Evolutionary conservation across 176 grass and related monocot genomes (phyloP).

Genomic region (Microstegium vimineum): DNA sequence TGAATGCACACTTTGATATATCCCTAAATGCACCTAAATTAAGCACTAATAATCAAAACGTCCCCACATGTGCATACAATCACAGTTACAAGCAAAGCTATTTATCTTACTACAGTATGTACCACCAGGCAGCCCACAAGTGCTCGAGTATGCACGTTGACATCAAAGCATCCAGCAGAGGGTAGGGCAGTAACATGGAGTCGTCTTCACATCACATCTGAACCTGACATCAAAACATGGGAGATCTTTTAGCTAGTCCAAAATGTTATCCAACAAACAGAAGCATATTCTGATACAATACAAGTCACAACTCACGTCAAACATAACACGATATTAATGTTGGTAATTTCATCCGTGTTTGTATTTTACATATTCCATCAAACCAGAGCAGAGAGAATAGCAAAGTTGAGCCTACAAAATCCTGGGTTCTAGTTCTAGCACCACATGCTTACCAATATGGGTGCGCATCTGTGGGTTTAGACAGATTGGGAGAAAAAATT

Average conservation of each 20-base stretch:
- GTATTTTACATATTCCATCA: not conserved
- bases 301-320: not conserved
- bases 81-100: not conserved
- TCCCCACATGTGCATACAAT: not conserved
- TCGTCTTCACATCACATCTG: conserved; percentile 27
- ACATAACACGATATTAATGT: not conserved
- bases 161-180: not conserved
- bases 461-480: not conserved
- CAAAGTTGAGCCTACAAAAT: not conserved
- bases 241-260: not conserved
- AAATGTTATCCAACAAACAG: conserved; percentile 10
- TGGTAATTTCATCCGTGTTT: not conserved
- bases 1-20: not conserved
- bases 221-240: conserved; percentile 15
- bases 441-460: not conserved
- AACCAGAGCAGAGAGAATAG: not conserved
- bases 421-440: not conserved
- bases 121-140: conserved; percentile 24
- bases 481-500: not conserved
- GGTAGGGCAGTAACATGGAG: not conserved
- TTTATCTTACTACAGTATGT: conserved; percentile 24
- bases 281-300: not conserved
- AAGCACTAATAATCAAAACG: conserved; percentile 14
- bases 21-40: not conserved
- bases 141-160: not conserved